Evolutionary conservation across 139 green algal species (phyloP), one percentile per base, ranked within the genome.

Genomic region (Chlorella vulgaris): DNA sequence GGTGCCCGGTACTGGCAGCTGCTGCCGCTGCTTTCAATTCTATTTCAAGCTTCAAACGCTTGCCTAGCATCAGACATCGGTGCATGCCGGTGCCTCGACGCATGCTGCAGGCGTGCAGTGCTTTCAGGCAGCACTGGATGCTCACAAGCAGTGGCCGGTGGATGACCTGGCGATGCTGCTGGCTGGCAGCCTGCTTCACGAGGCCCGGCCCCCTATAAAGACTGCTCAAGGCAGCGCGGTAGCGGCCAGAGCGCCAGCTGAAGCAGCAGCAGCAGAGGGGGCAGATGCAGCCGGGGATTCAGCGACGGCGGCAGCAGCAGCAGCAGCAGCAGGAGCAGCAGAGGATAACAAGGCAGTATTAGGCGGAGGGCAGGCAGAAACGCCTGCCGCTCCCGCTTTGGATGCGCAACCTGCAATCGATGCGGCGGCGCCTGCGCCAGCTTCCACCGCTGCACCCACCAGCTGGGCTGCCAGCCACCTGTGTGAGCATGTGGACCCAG

Each of bases 131-230:
- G 74, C 74, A 1, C 38, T 80, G 74, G 74, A 70, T 1, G 74
- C 55, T 26, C 74, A 80, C 55, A 53, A 33, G 28, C 55, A 60
- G 21, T 80, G 74, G 74, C 55, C 74, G 7, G 40, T 38, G 13
- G 74, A 80, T 28, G 74, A 80, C 26, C 55, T 80, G 13, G 74
- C 74, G 4, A 19, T 15, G 28, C 40, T 80, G 55, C 74, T 80
- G 15, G 74, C 22, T 8, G 74, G 74, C 15, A 33, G 19, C 24
- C 40, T 62, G 69, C 69, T 76, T 40, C 42, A 76, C 7, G 42
- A n/a, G n/a, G n/a, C n/a, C n/a, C n/a, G 13, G 61, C 61, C 43
- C 15, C 31, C 69, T 22, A 2, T 33, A 8, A 5, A 33, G 18
- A 7, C 61, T 40, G 29, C 61, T 21, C 61, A n/a, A 7, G 47